A percentile compares a stretch with the other conserved stretches of the same genome.
Evolutionary conservation across 2,329 filamentous ascomycete species (phyloP).

Genomic region (Calonectria leucothoes): DNA sequence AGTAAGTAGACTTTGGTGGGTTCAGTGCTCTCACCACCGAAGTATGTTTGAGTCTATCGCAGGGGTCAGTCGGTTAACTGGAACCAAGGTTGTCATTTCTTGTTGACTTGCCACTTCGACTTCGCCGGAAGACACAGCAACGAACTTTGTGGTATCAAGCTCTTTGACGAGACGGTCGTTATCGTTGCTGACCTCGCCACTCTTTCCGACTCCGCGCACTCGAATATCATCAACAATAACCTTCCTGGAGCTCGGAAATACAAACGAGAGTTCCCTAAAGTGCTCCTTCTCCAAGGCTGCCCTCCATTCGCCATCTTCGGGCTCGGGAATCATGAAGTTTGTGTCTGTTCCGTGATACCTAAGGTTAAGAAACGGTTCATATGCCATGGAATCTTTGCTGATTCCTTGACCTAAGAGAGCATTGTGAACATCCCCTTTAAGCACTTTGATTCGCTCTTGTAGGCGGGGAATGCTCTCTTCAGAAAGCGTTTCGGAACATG

Average conservation of each 20-base stretch:
- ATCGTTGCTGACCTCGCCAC: slow-evolving; percentile 19
- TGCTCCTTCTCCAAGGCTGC: slow-evolving; percentile 47
- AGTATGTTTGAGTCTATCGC: slow-evolving; percentile 38
- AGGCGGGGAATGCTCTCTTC: slow-evolving; percentile 9
- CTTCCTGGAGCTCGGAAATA: slow-evolving; percentile 43
- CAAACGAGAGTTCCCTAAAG: slow-evolving; percentile 53
- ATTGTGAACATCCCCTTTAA: slow-evolving; percentile 44
- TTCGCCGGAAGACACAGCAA: neutral
- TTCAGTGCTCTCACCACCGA: neutral
- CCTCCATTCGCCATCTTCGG: slow-evolving; percentile 46
- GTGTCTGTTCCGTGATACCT: slow-evolving; percentile 57
- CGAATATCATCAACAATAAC: slow-evolving; percentile 55
- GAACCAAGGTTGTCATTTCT: neutral
- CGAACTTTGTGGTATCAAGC: slow-evolving; percentile 16
- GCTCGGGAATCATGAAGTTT: slow-evolving; percentile 55
- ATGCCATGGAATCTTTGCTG: slow-evolving; percentile 49
- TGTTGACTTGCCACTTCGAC: neutral
- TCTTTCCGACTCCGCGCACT: slow-evolving; percentile 49
- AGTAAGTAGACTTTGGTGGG: slow-evolving; percentile 16
- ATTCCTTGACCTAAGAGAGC: slow-evolving; percentile 56
- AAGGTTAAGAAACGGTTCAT: slow-evolving; percentile 57
- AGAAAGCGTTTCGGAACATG: slow-evolving; percentile 38
- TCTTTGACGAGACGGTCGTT: slow-evolving; percentile 22
- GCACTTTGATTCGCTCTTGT: slow-evolving; percentile 36
- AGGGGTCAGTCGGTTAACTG: slow-evolving; percentile 5